phyloP scores from a whole-genome alignment of 495 filamentous ascomycete species.

The Zalerion maritima region DNA sequence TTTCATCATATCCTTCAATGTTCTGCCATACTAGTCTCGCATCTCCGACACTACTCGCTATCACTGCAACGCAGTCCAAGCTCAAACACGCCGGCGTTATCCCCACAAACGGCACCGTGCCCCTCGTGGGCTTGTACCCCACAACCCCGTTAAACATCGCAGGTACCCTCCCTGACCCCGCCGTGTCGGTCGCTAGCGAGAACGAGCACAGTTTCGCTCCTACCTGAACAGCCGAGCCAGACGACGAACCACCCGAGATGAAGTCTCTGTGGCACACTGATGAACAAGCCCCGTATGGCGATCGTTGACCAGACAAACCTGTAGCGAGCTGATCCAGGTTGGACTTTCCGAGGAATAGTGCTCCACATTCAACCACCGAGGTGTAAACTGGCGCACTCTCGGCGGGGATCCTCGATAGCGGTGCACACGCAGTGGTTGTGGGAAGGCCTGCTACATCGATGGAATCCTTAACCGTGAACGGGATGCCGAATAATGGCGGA shows the following conservation, averaged over 20 bases:
- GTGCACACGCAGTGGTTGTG: conserved; percentile 46
- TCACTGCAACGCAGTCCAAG: conserved; percentile 46
- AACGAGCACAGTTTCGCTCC: conserved; percentile 44
- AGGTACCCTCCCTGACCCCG: conserved; percentile 49
- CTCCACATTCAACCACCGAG: conserved; percentile 33
- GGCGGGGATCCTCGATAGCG: conserved; percentile 34
- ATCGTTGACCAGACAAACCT: conserved; percentile 41
- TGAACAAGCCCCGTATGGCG: conserved; percentile 42
- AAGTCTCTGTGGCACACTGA: conserved; percentile 38
- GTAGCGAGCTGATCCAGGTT: conserved; percentile 59
- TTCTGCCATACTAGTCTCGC: conserved; percentile 40
- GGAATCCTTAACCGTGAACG: conserved; percentile 50
- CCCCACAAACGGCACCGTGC: conserved; percentile 42
- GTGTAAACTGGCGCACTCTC: conserved; percentile 21
- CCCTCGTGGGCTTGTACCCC: conserved; percentile 55
- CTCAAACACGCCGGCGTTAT: conserved; percentile 47
- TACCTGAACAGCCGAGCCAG: conserved; percentile 43
- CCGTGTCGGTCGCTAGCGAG: conserved; percentile 49
- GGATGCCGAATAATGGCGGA: conserved; percentile 47
- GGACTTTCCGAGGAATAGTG: conserved; percentile 48
- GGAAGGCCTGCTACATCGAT: conserved; percentile 42
- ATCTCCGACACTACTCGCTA: conserved; percentile 36
- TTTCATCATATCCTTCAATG: conserved; percentile 34
- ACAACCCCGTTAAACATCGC: conserved; percentile 48
- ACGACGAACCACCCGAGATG: conserved; percentile 50